Percentiles rank a stretch among this genome's conserved stretches.
These are phyloP conservation scores for Nitzschia sp. DNA, from an alignment of 108 stramenopile genomes.

Conservation along the genomic window DNA sequence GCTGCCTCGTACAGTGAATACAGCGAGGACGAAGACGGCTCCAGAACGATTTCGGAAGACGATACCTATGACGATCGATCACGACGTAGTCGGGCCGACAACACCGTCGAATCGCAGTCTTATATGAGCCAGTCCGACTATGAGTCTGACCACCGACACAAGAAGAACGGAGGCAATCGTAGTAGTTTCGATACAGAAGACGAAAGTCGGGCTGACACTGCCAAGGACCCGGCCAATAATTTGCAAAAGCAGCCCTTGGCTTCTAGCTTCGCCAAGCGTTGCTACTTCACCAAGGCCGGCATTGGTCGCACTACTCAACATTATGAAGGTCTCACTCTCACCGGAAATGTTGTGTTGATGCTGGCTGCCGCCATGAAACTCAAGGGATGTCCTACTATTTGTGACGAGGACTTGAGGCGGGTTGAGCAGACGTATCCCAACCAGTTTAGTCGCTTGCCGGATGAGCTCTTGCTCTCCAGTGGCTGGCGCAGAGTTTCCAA, in stretches of 20 bases:
- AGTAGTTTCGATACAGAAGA: constrained; percentile 35
- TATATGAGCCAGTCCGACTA: constrained; percentile 37
- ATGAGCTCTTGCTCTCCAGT: constrained; percentile 73
- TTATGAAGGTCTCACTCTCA: constrained; percentile 83
- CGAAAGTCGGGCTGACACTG: constrained; percentile 19
- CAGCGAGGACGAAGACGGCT: constrained; percentile 39
- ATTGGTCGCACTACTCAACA: constrained; percentile 81
- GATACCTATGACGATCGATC: constrained; percentile 35
- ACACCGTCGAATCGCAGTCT: constrained; percentile 23
- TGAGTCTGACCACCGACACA: constrained; percentile 31
- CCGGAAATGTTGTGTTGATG: constrained; percentile 85
- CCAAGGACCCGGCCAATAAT: not conserved
- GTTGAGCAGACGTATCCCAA: constrained; percentile 87
- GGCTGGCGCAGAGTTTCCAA: constrained; percentile 85
- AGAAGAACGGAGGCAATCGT: constrained; percentile 2
- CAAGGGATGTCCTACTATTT: constrained; percentile 89
- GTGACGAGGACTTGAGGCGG: constrained; percentile 85
- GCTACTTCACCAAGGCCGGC: constrained; percentile 86
- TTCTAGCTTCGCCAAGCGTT: constrained; percentile 77
- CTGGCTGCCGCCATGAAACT: constrained; percentile 85
- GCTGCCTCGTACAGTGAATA: constrained; percentile 19
- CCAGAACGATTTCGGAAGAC: constrained; percentile 39
- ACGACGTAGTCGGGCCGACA: constrained; percentile 20
- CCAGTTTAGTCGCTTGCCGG: constrained; percentile 80
- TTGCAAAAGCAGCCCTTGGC: constrained; percentile 67